These are phyloP conservation scores for Purpureocillium lavendulum DNA, from an alignment of 2,329 filamentous ascomycete genomes.

Conservation along the genomic window DNA sequence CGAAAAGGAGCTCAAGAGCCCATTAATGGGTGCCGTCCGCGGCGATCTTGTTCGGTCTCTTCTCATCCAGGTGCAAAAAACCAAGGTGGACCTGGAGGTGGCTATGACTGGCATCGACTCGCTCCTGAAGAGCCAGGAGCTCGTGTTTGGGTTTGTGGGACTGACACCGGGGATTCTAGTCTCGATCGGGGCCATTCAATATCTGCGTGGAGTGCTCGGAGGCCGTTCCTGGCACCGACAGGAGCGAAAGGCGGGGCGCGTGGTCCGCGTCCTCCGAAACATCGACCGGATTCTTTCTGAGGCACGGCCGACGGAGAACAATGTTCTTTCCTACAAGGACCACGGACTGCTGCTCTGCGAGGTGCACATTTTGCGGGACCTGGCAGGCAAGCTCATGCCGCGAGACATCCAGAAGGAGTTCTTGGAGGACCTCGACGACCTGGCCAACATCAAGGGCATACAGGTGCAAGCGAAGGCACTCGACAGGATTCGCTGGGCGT, in stretches of 20 bases:
- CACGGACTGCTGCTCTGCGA: slow-evolving; percentile 87
- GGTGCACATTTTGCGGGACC: slow-evolving; percentile 69
- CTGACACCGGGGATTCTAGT: slow-evolving; percentile 90
- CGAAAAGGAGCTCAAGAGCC: slow-evolving; percentile 76
- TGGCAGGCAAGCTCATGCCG: slow-evolving; percentile 55
- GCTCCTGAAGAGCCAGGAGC: slow-evolving; percentile 88
- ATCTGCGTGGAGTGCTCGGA: slow-evolving; percentile 61
- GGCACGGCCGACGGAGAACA: slow-evolving; percentile 61
- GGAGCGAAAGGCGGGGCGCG: slow-evolving; percentile 58
- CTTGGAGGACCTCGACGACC: slow-evolving; percentile 75
- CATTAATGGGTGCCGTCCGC: slow-evolving; percentile 71
- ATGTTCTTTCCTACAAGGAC: slow-evolving; percentile 80
- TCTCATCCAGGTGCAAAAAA: slow-evolving; percentile 96
- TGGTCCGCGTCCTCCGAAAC: slow-evolving; percentile 73
- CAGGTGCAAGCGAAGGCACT: slow-evolving; percentile 71
- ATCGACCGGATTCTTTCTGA: slow-evolving; percentile 73
- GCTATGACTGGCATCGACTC: slow-evolving; percentile 94
- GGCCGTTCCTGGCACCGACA: slow-evolving; percentile 60
- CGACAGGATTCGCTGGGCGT: slow-evolving; percentile 83
- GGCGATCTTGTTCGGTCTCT: slow-evolving; percentile 86
- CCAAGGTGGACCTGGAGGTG: slow-evolving; percentile 95
- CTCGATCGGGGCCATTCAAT: slow-evolving; percentile 64
- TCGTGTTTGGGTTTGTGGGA: slow-evolving; percentile 96
- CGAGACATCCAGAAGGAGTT: slow-evolving; percentile 75
- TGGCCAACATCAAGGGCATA: slow-evolving; percentile 76